A percentile compares a stretch with the other conserved stretches of the same genome.
Conservation (phyloP, 2,329 filamentous ascomycete species). For the Colletotrichum ledebouriae region DNA sequence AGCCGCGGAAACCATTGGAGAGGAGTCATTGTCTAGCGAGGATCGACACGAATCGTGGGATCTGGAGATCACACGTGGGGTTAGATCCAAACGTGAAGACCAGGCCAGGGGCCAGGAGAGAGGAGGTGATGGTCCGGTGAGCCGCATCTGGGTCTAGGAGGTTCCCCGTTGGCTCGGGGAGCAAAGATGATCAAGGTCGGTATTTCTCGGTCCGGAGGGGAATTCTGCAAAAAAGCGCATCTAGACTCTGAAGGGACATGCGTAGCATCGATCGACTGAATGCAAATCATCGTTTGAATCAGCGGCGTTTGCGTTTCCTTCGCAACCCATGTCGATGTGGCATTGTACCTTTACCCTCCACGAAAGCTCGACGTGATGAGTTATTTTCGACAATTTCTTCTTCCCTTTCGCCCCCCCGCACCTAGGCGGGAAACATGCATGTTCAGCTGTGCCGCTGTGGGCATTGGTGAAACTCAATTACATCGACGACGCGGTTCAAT, state of each 20-base stretch:
- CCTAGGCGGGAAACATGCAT: neutral
- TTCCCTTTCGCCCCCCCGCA: conserved; percentile 4
- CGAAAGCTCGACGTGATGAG: neutral
- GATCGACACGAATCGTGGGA: conserved; percentile 39
- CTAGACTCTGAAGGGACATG: conserved; percentile 5
- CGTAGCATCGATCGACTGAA: conserved; percentile 11
- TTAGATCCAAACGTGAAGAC: neutral
- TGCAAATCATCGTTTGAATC: conserved; percentile 13
- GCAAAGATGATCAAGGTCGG: neutral
- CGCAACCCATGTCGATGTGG: conserved; percentile 8
- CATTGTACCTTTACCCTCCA: neutral
- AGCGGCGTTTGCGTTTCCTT: conserved; percentile 22
- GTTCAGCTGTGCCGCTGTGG: neutral
- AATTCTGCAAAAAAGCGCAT: neutral
- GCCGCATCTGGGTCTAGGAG: conserved; percentile 28
- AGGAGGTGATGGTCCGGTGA: conserved; percentile 23
- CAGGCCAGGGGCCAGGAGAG: neutral
- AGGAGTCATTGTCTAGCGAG: neutral
- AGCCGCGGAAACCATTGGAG: neutral
- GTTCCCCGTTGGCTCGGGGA: conserved; percentile 7
- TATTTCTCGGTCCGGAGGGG: too few species aligned
- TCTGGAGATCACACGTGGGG: conserved; percentile 37
- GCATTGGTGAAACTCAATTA: conserved; percentile 19
- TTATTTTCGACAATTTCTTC: conserved; percentile 4
- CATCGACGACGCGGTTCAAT: conserved; percentile 34